phyloP scores from a whole-genome alignment of 164 flowering plant genomes.

The Aristolochia contorta region DNA sequence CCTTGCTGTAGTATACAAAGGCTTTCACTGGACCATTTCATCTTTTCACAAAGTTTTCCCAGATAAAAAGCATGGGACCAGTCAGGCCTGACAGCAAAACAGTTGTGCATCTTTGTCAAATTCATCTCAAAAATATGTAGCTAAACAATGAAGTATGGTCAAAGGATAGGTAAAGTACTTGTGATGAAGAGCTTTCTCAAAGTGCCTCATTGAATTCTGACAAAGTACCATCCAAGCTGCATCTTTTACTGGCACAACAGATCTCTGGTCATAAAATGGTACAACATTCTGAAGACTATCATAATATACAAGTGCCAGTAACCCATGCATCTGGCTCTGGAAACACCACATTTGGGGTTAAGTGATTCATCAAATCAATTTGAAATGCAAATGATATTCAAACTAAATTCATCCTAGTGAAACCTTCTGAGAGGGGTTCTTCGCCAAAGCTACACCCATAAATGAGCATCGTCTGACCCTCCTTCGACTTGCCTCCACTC shows the following conservation, averaged over 20 bases:
- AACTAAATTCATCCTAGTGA: neutral
- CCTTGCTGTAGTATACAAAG: constrained; percentile 68
- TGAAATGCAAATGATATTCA: neutral
- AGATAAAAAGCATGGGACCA: constrained; percentile 92
- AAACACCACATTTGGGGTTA: constrained; percentile 9
- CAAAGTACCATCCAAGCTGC: constrained; percentile 62
- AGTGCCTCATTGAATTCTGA: constrained; percentile 80
- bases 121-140: neutral
- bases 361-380: neutral
- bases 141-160: neutral
- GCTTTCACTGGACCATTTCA: constrained; percentile 55
- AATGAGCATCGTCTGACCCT: constrained; percentile 84
- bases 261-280: constrained; percentile 87
- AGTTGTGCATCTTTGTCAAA: constrained; percentile 1
- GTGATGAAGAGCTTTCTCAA: constrained; percentile 68
- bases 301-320: constrained; percentile 90
- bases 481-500: constrained; percentile 88
- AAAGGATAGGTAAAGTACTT: constrained; percentile 37
- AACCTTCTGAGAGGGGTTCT: constrained; percentile 74
- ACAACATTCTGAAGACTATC: constrained; percentile 96
- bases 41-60: constrained; percentile 92
- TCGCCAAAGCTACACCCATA: constrained; percentile 90
- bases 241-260: constrained; percentile 56
- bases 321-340: constrained; percentile 86
- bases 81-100: constrained; percentile 50